Percentiles rank a stretch among this genome's conserved stretches.
Evolutionary conservation across 1,139 yeast genomes (phyloP).

Genomic region (Waltiozyma sp.): DNA sequence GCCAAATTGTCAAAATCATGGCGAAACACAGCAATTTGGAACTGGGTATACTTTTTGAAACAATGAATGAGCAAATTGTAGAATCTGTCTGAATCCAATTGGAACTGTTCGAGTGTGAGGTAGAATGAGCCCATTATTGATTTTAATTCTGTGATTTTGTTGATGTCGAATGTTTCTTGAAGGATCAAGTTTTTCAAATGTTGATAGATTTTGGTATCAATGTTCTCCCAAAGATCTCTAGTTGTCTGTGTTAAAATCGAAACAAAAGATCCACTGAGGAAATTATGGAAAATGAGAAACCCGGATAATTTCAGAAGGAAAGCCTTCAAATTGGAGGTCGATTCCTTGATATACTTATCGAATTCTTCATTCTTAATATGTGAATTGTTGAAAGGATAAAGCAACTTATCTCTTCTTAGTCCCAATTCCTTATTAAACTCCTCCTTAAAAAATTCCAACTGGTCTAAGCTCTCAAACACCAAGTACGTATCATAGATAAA

Average conservation of each 20-base stretch:
- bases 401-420: constrained; percentile 60
- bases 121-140: constrained; percentile 60
- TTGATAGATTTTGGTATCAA: constrained; percentile 49
- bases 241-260: constrained; percentile 39
- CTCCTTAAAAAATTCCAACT: constrained; percentile 44
- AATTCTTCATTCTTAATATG: constrained; percentile 12
- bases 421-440: constrained; percentile 66
- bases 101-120: constrained; percentile 68
- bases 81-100: constrained; percentile 48
- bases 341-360: constrained; percentile 16
- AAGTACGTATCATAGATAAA: constrained; percentile 75
- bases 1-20: constrained; percentile 51
- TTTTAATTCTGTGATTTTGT: constrained; percentile 35
- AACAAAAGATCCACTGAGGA: constrained; percentile 35
- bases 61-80: constrained; percentile 51
- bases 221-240: constrained; percentile 71
- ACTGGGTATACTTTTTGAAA: constrained; percentile 50
- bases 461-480: constrained; percentile 68
- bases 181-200: constrained; percentile 28
- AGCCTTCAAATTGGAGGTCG: constrained; percentile 33
- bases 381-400: constrained; percentile 44
- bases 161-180: constrained; percentile 17
- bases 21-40: constrained; percentile 46
- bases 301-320: constrained; percentile 62
- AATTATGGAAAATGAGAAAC: constrained; percentile 53